phyloP scores from a whole-genome alignment of 345 rosid species.

The Mangifera indica region DNA sequence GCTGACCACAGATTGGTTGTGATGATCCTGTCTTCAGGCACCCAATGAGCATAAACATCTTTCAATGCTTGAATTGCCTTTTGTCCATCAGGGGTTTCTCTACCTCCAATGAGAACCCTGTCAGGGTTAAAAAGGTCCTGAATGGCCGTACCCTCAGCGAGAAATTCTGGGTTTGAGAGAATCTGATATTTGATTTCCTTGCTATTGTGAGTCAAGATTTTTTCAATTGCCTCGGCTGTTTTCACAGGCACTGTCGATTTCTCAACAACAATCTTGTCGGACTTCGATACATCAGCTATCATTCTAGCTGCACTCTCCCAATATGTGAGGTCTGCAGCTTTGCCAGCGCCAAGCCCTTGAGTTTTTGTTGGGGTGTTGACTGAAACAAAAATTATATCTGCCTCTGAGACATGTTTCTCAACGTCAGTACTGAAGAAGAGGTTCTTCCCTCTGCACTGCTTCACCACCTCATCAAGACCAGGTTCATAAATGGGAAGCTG shows the following conservation, averaged over 20 bases:
- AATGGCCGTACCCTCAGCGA: slow-evolving; percentile 85
- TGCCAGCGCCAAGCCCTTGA: slow-evolving; percentile 81
- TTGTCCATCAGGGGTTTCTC: slow-evolving; percentile 68
- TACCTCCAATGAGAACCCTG: slow-evolving; percentile 79
- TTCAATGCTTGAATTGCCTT: slow-evolving; percentile 64
- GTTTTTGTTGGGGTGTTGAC: slow-evolving; percentile 87
- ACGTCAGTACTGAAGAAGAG: slow-evolving; percentile 75
- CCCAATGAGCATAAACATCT: slow-evolving; percentile 84
- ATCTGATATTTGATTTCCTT: slow-evolving; percentile 82
- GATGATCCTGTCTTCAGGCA: slow-evolving; percentile 60
- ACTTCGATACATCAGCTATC: slow-evolving; percentile 79
- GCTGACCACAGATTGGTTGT: slow-evolving; percentile 88
- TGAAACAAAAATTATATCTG: slow-evolving; percentile 75
- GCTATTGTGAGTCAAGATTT: slow-evolving; percentile 70
- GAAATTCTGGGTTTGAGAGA: slow-evolving; percentile 85
- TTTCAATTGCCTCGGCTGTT: slow-evolving; percentile 85
- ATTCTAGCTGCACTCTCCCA: slow-evolving; percentile 92
- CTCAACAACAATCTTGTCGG: slow-evolving; percentile 83
- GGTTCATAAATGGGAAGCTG: slow-evolving; percentile 72
- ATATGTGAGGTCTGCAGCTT: slow-evolving; percentile 80
- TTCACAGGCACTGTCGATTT: slow-evolving; percentile 87
- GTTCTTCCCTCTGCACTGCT: slow-evolving; percentile 66
- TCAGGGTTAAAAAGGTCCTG: slow-evolving; percentile 69
- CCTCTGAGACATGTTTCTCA: slow-evolving; percentile 69
- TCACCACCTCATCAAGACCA: slow-evolving; percentile 66